Percentiles rank a stretch among this genome's conserved stretches.
These are phyloP conservation scores for Mortierella sp. DNA, from an alignment of 371 early-diverging fungal genomes.

Conservation along the genomic window DNA sequence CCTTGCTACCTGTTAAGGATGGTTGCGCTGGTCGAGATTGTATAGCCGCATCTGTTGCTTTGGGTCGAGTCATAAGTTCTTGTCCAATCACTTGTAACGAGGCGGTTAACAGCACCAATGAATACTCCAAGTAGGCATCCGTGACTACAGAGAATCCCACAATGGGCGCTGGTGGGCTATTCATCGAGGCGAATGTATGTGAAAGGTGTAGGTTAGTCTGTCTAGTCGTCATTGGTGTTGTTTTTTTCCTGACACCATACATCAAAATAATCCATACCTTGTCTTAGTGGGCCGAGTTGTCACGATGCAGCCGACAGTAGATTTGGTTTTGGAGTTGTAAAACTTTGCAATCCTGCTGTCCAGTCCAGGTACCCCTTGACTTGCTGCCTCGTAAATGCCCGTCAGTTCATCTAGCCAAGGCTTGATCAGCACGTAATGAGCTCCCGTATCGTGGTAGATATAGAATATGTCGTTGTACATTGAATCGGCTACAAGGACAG, in stretches of 20 bases:
- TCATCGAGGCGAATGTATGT: not conserved
- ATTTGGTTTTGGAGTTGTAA: slow-evolving; percentile 28
- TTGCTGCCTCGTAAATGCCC: slow-evolving; percentile 26
- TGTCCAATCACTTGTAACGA: slow-evolving; percentile 41
- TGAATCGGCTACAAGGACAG: slow-evolving; percentile 45
- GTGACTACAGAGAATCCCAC: slow-evolving; percentile 35
- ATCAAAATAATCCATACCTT: slow-evolving; percentile 24
- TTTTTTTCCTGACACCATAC: not conserved
- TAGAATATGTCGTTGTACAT: slow-evolving; percentile 55
- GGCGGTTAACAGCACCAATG: slow-evolving; percentile 38
- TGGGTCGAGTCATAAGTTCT: slow-evolving; percentile 28
- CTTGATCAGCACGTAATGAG: slow-evolving; percentile 41
- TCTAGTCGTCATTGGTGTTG: too few relatives aligned
- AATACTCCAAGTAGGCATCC: slow-evolving; percentile 44
- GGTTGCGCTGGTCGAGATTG: not conserved
- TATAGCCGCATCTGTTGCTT: not conserved
- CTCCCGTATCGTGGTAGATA: slow-evolving; percentile 55
- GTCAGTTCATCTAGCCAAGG: slow-evolving; percentile 52
- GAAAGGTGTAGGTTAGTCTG: not conserved
- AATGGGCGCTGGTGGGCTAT: slow-evolving; percentile 38
- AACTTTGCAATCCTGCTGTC: slow-evolving; percentile 18
- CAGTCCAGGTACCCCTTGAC: slow-evolving; percentile 10
- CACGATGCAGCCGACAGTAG: slow-evolving; percentile 27
- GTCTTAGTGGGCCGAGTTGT: slow-evolving; percentile 38
- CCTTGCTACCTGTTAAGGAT: not conserved